Evolutionary conservation across 2,329 filamentous ascomycete species (phyloP), one percentile per base, ranked within the genome.

Genomic region (Diaporthe nobilis): DNA sequence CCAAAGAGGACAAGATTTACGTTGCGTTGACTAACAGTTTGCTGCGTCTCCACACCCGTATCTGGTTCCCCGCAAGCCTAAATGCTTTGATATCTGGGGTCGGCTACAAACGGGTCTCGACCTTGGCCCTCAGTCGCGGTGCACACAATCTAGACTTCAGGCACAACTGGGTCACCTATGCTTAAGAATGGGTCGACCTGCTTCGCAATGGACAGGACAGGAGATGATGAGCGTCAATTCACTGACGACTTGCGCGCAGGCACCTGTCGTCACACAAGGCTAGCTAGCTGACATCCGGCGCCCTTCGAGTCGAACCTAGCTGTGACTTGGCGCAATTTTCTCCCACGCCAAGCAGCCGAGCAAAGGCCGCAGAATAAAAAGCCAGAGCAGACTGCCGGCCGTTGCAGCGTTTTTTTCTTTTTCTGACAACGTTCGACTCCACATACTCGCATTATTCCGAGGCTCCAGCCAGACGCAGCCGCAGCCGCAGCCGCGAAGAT

Each of bases 11-110:
- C 65, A 39, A 39, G 47, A 51, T 70, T 55, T 70, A 22, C 49
- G 65, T 70, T 55, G 34, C n/a, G 7, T 70, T 73, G 71, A 73
- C 71, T 73, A 73, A 73, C 60, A 73, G 47, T 73, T 73, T 63
- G n/a, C 39, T 34, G 34, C 10, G n/a, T 47, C 71, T 55, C 58
- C 71, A 55, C 71, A 55, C 12, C n/a, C 25, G 25, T 73, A 73
- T 73, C 71, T 51, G 2, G 44, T n/a, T 53, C 42, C 53, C 42
- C 47, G 34, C 71, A 73, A 42, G 61, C 51, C 71, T 44, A 65
- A 42, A 39, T 70, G 49, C 47, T 65, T 31, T 57, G 71, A 55
- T 73, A 73, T 73, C 71, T 37, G 58, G 58, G 58, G 71, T 73
- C 71, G 71, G 71, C 51, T 73, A 73, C 58, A 44, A 31, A 37